phyloP scores from a whole-genome alignment of 148 eudicot genomes.

The Chenopodium quinoa region DNA sequence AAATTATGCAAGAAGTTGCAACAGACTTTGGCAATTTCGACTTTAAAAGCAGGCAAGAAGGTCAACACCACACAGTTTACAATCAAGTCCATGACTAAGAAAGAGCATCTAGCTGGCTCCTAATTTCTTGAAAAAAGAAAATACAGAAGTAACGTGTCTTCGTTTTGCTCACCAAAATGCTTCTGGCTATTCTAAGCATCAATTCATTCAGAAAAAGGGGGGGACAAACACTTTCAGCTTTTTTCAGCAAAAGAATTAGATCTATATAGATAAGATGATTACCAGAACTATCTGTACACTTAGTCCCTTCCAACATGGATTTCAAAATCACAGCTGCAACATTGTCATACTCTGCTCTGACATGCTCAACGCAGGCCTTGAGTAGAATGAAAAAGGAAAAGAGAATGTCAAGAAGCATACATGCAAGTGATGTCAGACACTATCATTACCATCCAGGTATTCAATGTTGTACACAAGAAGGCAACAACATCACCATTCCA shows the following conservation, averaged over 20 bases:
- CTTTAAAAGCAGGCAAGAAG: neutral
- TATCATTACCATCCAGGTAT: neutral
- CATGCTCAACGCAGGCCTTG: conserved; percentile 71
- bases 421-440: neutral
- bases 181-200: neutral
- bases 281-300: conserved; percentile 51
- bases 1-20: neutral
- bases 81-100: neutral
- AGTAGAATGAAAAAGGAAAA: conserved; percentile 18
- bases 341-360: conserved; percentile 47
- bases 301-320: conserved; percentile 65
- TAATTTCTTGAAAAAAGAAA: neutral
- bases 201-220: neutral
- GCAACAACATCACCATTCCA: neutral
- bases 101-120: neutral
- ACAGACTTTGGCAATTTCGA: neutral
- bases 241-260: neutral
- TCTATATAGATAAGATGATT: conserved; percentile 1
- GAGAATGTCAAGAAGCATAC: neutral
- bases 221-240: neutral
- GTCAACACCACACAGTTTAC: neutral
- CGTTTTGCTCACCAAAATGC: neutral
- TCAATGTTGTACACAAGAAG: neutral
- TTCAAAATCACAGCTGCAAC: conserved; percentile 57
- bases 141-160: neutral